Percentiles rank a stretch among this genome's conserved stretches.
These are phyloP conservation scores for Penicillium paneum DNA, from an alignment of 2,329 filamentous ascomycete genomes.

Conservation along the genomic window DNA sequence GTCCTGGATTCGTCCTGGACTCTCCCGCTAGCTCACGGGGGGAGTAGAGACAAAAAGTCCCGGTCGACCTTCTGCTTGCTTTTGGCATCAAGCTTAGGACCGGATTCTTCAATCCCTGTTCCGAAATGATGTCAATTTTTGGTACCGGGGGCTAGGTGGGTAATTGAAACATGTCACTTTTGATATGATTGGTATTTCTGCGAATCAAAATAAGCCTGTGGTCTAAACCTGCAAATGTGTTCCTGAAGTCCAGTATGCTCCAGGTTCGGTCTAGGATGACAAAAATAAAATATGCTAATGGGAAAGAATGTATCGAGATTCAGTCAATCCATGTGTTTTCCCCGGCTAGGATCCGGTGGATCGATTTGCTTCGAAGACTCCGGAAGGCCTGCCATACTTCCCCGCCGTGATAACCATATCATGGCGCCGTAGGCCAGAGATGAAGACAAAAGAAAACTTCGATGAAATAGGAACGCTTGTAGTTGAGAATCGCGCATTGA, in stretches of 20 bases:
- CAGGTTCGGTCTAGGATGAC: not conserved
- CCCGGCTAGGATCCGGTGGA: not conserved
- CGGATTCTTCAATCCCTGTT: not conserved
- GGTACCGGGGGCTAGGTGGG: not conserved
- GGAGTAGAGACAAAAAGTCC: not conserved
- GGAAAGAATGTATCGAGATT: not conserved
- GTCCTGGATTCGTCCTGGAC: too few relatives aligned
- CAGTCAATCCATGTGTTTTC: not conserved
- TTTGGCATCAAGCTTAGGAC: not conserved
- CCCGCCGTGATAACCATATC: not conserved
- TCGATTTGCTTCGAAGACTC: not conserved
- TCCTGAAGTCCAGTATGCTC: not conserved
- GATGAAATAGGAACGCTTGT: not conserved
- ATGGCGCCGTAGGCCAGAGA: not conserved
- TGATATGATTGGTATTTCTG: not conserved
- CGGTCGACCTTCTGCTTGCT: not conserved
- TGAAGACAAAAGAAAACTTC: not conserved
- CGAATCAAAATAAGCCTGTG: not conserved
- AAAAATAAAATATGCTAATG: not conserved
- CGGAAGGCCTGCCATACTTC: not conserved
- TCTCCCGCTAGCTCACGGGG: not conserved
- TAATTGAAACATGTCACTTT: not conserved
- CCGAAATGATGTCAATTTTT: not conserved
- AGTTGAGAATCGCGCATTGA: not conserved
- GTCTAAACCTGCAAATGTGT: not conserved